phyloP scores from a whole-genome alignment of 441 rosid genomes.

The Brassica balearica region DNA sequence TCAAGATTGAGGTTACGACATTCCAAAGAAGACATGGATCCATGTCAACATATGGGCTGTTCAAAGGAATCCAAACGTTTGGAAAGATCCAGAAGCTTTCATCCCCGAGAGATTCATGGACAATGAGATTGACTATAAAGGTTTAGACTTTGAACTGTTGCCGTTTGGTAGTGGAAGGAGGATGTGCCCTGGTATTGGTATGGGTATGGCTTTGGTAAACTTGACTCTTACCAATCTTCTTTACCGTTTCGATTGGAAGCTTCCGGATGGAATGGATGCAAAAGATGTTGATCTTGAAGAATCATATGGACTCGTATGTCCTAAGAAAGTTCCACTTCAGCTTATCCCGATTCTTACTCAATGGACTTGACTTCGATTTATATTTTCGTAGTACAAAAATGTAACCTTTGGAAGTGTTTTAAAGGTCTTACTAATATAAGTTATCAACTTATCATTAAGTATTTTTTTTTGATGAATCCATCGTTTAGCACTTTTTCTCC shows the following conservation, averaged over 20 bases:
- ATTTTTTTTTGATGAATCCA: not conserved
- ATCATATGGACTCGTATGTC: slow-evolving; percentile 17
- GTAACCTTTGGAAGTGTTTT: not conserved
- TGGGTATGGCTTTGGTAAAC: slow-evolving; percentile 38
- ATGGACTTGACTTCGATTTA: slow-evolving; percentile 15
- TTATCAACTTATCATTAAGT: no score
- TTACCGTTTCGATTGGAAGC: slow-evolving; percentile 46
- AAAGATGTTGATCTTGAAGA: slow-evolving; percentile 39
- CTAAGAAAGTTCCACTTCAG: slow-evolving; percentile 27
- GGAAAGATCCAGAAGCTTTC: slow-evolving; percentile 40
- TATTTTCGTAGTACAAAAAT: slow-evolving; percentile 1
- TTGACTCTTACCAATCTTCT: slow-evolving; percentile 43
- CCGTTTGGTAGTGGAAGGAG: slow-evolving; percentile 50
- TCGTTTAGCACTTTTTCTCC: no score
- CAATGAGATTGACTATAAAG: slow-evolving; percentile 30
- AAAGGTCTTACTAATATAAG: no score
- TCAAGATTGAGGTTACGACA: slow-evolving; percentile 28
- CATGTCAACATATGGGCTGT: slow-evolving; percentile 38
- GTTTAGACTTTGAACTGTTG: slow-evolving; percentile 37
- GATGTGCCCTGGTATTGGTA: slow-evolving; percentile 42
- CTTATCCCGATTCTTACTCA: slow-evolving; percentile 32
- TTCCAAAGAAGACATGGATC: slow-evolving; percentile 40
- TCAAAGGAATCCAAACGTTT: slow-evolving; percentile 28
- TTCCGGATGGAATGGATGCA: slow-evolving; percentile 31
- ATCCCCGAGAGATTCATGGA: slow-evolving; percentile 41